phyloP scores from a whole-genome alignment of 2,329 filamentous ascomycete species.

The Venturia pyrina region DNA sequence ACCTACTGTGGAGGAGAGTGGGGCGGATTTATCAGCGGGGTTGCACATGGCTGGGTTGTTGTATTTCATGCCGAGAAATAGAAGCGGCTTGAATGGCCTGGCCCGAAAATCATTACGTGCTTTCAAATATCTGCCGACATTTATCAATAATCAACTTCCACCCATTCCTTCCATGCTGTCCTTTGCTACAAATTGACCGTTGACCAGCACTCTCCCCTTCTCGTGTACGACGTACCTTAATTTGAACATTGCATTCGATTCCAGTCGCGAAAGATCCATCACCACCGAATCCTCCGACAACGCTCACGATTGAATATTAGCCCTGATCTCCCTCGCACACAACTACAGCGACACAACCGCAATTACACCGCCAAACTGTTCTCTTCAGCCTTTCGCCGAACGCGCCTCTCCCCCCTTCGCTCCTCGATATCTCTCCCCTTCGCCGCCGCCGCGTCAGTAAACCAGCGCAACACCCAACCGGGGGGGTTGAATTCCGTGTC shows the following conservation, averaged over 20 bases:
- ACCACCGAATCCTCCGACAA: neutral
- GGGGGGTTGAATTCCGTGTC: constrained; percentile 32
- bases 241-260: neutral
- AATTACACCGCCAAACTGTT: constrained; percentile 76
- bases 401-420: constrained; percentile 50
- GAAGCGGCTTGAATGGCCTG: neutral
- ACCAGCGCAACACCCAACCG: constrained; percentile 44
- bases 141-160: constrained; percentile 4
- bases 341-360: constrained; percentile 12
- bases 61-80: neutral
- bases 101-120: constrained; percentile 1
- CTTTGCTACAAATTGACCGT: neutral
- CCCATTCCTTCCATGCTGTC: no score
- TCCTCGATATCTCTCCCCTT: constrained; percentile 64
- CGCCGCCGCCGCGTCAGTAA: constrained; percentile 59
- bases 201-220: no score
- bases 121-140: neutral
- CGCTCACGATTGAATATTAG: constrained; percentile 1
- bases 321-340: neutral
- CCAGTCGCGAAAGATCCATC: neutral
- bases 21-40: neutral
- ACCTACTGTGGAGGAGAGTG: neutral
- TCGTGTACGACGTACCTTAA: neutral
- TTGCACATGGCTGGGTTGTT: neutral
- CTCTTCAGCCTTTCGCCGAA: constrained; percentile 64